Base-by-base conservation (phyloP, 106 monocot genomes). In the Apostasia ramifera region DNA sequence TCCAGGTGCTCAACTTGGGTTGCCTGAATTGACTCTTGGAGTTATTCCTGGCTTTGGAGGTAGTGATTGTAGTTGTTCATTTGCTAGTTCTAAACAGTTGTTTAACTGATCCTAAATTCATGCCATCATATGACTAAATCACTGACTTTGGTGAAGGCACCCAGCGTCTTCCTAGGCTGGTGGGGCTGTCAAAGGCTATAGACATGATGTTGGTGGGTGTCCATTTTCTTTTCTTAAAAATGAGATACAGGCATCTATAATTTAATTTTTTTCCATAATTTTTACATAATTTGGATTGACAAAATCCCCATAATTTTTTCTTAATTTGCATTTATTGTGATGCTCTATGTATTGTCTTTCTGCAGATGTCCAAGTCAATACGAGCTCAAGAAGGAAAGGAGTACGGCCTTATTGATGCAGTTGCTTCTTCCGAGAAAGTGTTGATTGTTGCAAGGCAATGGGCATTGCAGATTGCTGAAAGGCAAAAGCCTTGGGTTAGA, bases 11-110 rank as follows among this genome's bases (percentile, higher is more conserved):
- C 89, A 85, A 66, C 89, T 97, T 85, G 92, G 92, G 48, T 70
- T 90, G 69, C 97, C 89, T 80, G 97, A 97, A 60, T 80, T 97
- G 70, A 87, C 89, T 63, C 89, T 97, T 75, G 97, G 97, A 60
- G 78, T 97, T 55, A 90, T 97, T 87, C 97, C 97, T 80, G 97
- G 92, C 51, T 87, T 85, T 80, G 97, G 97, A 86, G 97, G 97
- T 97, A 77, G 37, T 70, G n/a, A 10, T 72, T 44, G 12, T 57
- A 47, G 45, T 51, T 63, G 2, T n/a, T 8, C n/a, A 14, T 44
- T 41, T 39, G 13, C 12, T 63, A n/a, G 12, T 14, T 73, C 53
- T n/a, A 63, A 44, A n/a, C 12, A 1, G 6, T 57, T 40, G 40
- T 40, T 5, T 26, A 26, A 26, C 26, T 26, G 26, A 26, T 50